Evolutionary conservation across 2,329 filamentous ascomycete genomes (phyloP), one percentile per base, ranked within the genome.

Genomic region (Verticillium klebahnii): DNA sequence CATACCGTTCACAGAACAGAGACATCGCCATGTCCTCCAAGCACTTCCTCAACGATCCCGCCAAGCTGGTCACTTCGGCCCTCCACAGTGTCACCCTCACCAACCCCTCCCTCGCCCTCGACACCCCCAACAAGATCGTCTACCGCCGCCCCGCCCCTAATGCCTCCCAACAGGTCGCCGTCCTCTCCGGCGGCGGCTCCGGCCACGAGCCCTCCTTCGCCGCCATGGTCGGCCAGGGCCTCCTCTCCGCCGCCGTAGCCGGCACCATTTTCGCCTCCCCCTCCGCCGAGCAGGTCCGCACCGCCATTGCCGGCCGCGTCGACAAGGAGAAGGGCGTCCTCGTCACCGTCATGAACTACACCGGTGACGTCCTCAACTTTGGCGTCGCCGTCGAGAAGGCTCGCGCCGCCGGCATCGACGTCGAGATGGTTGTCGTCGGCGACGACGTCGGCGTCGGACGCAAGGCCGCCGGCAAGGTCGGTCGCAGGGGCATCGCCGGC

Each of bases 401-500:
- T 17, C 82, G 85, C 56, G 86, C 86, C 1, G 78, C 79, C 2
- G 87, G 86, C 1, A 74, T 87, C n/a, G 74, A 84, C 17, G 83
- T 85, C 0, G 84, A 89, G 63, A 88, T 89, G 80, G 83, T 87
- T 39, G 83, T 88, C 9, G 92, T 97, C 8, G 92, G 89, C 6
- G 94, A 98, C 70, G 94, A 98, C 74, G 93, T 93, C 3, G 93
- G 93, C 54, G 93, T 98, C 56, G 93, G 93, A 1, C 82, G 92
- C 62, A 82, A 80, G 59, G 89, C 89, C 72, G 89, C 90, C 12
- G 93, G 94, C n/a, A 97, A 97, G 73, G 94, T 97, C 17, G 94
- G 94, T 1, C 81, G 94, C 59, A 85, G 94, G 71, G 94, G 94
- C 60, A 95, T 98, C 73, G 93, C 92, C 3, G 94, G 94, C 36